Percentiles rank a stretch among this genome's conserved stretches.
Evolutionary conservation across 169 alveolate species (phyloP).

Genomic region (Cryptosporidium viatorum): DNA sequence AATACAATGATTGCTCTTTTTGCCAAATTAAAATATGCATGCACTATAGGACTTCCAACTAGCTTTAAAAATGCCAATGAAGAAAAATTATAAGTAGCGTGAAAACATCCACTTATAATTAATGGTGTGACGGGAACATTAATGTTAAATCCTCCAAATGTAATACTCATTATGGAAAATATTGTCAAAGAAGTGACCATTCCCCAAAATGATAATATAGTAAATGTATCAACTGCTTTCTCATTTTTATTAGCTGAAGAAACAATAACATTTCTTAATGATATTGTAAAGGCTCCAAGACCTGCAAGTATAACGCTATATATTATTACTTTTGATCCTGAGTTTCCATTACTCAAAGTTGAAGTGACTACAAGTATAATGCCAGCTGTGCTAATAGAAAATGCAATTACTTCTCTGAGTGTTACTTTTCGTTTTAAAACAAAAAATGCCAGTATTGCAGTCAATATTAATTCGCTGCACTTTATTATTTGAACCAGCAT

Average conservation of each 20-base stretch:
- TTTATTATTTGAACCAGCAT: slow-evolving; percentile 76
- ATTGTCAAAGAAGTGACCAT: slow-evolving; percentile 40
- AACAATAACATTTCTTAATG: slow-evolving; percentile 72
- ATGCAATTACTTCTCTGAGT: slow-evolving; percentile 46
- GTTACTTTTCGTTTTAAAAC: slow-evolving; percentile 43
- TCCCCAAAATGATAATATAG: slow-evolving; percentile 73
- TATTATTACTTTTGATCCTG: slow-evolving; percentile 38
- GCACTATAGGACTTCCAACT: slow-evolving; percentile 73
- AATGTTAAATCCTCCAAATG: slow-evolving; percentile 26
- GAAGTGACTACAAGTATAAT: slow-evolving; percentile 67
- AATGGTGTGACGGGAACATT: slow-evolving; percentile 47
- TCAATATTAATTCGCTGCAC: slow-evolving; percentile 75
- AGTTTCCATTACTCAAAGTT: slow-evolving; percentile 15
- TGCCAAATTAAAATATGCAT: slow-evolving; percentile 74
- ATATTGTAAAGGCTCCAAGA: slow-evolving; percentile 72
- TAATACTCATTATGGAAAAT: slow-evolving; percentile 24
- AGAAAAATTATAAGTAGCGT: slow-evolving; percentile 73
- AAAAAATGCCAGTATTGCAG: slow-evolving; percentile 63
- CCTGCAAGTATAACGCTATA: slow-evolving; percentile 69
- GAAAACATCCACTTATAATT: slow-evolving; percentile 69
- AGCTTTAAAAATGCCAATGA: slow-evolving; percentile 72
- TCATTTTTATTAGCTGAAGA: slow-evolving; percentile 73
- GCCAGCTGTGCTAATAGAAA: slow-evolving; percentile 62
- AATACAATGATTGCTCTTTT: slow-evolving; percentile 71
- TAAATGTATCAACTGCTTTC: slow-evolving; percentile 62